Base-by-base conservation (phyloP, 164 flowering plant genomes). In the Umbilicus rupestris region DNA sequence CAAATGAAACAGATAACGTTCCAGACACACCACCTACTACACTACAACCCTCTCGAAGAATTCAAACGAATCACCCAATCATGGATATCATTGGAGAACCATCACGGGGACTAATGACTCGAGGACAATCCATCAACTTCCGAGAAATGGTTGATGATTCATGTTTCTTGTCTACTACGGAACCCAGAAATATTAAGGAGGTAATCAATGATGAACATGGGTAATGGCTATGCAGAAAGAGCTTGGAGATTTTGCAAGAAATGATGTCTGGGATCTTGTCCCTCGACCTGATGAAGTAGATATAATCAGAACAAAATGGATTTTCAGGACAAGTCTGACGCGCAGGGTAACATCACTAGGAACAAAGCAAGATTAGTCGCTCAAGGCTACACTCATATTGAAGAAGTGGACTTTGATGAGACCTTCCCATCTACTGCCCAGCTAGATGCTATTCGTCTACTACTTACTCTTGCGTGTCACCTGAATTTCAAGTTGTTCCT, bases 271-370 rank as follows among this genome's bases (percentile, higher is more conserved):
- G 45, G 17, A 37, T 19, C 66, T 63, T n/a, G 30, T 16, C 0
- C 65, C 65, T 52, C 37, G 64, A 16, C 68, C 72, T 22, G 16
- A 16, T 0, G 6, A 57, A 5, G 1, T 5, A 8, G 55, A 41
- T 39, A 63, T 41, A 8, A 70, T 64, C 19, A 57, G 44, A 1
- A 64, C 41, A 3, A 64, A 65, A 28, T 55, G 68, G 64, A 41
- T 70, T 0, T 70, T 64, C 24, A 70, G 10, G 65, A 65, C 41
- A 70, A 65, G 17, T 22, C 19, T 8, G 39, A 70, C 58, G 63
- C 28, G n/a, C 3, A 12, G 8, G 64, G 63, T 19, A n/a, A n/a
- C n/a, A n/a, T n/a, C n/a, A n/a, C n/a, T n/a, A n/a, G n/a, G n/a
- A n/a, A n/a, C n/a, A n/a, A n/a, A n/a, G n/a, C n/a, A 50, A 9